Evolutionary conservation across 1,284 basidiomycete genomes (phyloP), one percentile per base, ranked within the genome.

Genomic region (Agroathelia rolfsii): DNA sequence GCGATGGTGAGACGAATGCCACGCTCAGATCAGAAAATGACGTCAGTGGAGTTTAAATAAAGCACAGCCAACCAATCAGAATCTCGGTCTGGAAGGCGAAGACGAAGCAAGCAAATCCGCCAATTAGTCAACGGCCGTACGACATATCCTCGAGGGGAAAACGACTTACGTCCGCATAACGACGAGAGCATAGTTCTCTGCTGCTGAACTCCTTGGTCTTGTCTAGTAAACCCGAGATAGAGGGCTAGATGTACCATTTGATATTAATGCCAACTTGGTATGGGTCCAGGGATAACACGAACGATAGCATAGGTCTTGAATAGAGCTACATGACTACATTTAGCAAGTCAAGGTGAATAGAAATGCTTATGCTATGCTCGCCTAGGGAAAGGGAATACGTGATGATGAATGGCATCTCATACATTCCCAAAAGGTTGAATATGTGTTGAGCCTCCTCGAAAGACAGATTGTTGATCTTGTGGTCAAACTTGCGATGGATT

Each of bases 221-320:
- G 2, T 42, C 34, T 2, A 69, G 49, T 11, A 68, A 44, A 26
- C 55, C 52, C 2, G 66, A 66, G 16, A 66, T 63, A 0, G 59
- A 51, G 1, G 66, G 65, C 65, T 69, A 19, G 6, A 13, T 7
- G 17, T 28, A 19, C 15, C 32, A 13, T 10, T 24, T 24, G 5
- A 11, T 16, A 12, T 13, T 14, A 28, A 19, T 21, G 16, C 15
- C 6, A 1, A 53, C 63, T 45, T 41, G 3, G 11, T 15, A 20
- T 19, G 15, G 15, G 12, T 7, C 10, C n/a, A 29, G 6, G 30
- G 13, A 7, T 5, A 6, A 25, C 41, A 23, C 28, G n/a, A n/a
- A 69, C 66, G 33, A 67, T 59, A 1, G 47, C 62, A 50, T 64
- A 66, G 3, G 65, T 67, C 44, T 66, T 66, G 52, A 68, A 66